Conservation (phyloP, 2,329 filamentous ascomycete genomes). For the Botrytis fabae region DNA sequence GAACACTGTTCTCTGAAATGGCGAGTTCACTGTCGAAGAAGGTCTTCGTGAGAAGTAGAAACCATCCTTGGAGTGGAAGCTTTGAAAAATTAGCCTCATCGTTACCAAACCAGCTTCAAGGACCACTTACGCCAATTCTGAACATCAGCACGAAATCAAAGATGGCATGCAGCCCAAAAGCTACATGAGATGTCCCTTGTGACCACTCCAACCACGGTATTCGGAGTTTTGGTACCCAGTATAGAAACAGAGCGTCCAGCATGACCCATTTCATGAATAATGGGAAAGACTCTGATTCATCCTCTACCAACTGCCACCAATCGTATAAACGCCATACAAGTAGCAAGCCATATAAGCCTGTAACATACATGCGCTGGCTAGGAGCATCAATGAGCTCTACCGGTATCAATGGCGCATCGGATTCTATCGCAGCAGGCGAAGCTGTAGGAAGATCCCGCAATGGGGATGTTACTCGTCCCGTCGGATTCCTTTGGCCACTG, state of each 20-base stretch:
- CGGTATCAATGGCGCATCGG: conserved; percentile 68
- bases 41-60: conserved; percentile 72
- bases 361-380: conserved; percentile 83
- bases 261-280: conserved; percentile 92
- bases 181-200: conserved; percentile 58
- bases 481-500: conserved; percentile 44
- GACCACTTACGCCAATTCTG: conserved; percentile 67
- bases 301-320: conserved; percentile 74
- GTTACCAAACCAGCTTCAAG: background rate
- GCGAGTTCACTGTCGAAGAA: conserved; percentile 91
- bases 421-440: conserved; percentile 26
- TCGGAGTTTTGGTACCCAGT: conserved; percentile 79
- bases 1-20: conserved; percentile 90
- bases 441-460: conserved; percentile 36
- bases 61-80: conserved; percentile 72
- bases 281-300: conserved; percentile 84
- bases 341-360: conserved; percentile 73
- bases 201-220: conserved; percentile 98
- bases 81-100: conserved; percentile 40
- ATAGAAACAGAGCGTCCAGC: conserved; percentile 84
- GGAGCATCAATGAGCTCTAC: conserved; percentile 82
- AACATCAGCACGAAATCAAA: conserved; percentile 91
- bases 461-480: conserved; percentile 32
- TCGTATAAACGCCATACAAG: conserved; percentile 86
- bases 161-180: conserved; percentile 71